Conservation (phyloP, 169 alveolate genomes). For the Cryptosporidium xiaoi region DNA sequence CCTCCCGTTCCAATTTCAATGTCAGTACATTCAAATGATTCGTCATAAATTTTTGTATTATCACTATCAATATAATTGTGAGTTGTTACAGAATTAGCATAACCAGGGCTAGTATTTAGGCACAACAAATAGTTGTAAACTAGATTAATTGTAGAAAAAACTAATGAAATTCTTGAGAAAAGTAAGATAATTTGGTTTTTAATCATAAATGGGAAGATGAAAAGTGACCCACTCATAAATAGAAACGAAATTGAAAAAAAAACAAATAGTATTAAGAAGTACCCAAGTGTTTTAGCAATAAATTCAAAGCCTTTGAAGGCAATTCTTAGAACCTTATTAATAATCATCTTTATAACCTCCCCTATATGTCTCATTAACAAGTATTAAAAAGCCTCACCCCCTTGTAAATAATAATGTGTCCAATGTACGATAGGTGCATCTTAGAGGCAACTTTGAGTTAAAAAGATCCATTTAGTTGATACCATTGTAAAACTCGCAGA, state of each 20-base stretch:
- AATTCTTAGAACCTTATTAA: background rate
- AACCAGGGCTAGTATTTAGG: slow-evolving; percentile 34
- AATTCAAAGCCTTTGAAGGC: slow-evolving; percentile 31
- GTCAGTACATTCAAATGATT: background rate
- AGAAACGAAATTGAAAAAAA: slow-evolving; percentile 50
- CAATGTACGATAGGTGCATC: background rate
- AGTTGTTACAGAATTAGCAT: slow-evolving; percentile 1
- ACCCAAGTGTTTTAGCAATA: slow-evolving; percentile 53
- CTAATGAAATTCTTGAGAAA: background rate
- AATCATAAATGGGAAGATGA: slow-evolving; percentile 50
- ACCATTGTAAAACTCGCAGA: background rate
- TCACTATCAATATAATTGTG: background rate
- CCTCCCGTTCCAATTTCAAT: background rate
- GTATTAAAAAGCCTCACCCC: background rate
- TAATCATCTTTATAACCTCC: background rate
- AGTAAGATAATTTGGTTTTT: background rate
- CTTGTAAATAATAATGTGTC: background rate
- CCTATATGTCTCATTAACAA: no score
- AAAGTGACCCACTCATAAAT: slow-evolving; percentile 54
- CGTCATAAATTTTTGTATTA: background rate
- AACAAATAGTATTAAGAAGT: slow-evolving; percentile 59
- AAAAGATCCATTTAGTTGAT: background rate
- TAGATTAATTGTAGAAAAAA: slow-evolving; percentile 47
- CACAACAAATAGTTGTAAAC: slow-evolving; percentile 53
- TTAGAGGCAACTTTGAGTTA: background rate